Conservation (phyloP, 257 asterid species). For the Anisodus acutangulus region DNA sequence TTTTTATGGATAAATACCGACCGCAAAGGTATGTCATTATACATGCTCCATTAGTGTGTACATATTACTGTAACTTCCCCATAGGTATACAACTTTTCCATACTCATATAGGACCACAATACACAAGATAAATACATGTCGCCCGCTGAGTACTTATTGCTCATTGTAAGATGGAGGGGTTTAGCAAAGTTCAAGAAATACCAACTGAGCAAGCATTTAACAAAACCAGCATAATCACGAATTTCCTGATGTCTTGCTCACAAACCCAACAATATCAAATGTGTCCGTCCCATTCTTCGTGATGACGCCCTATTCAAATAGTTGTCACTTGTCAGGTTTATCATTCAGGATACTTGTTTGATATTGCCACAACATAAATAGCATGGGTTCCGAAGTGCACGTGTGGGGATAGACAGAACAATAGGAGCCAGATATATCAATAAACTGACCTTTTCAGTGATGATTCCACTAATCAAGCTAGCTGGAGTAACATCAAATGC, state of each 20-base stretch:
- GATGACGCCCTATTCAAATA: slow-evolving; percentile 67
- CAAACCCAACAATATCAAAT: slow-evolving; percentile 67
- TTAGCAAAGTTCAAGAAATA: background rate
- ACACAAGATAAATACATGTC: background rate
- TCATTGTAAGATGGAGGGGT: background rate
- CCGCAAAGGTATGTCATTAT: background rate
- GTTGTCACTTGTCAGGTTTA: slow-evolving; percentile 27
- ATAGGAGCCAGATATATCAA: slow-evolving; percentile 34
- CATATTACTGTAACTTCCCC: background rate
- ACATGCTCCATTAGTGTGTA: background rate
- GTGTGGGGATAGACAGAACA: background rate
- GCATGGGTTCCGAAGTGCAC: background rate
- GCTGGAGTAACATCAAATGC: slow-evolving; percentile 99
- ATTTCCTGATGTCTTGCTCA: slow-evolving; percentile 33
- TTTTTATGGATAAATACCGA: background rate
- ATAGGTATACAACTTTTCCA: background rate
- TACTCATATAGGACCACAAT: slow-evolving; percentile 15
- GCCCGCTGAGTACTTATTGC: background rate
- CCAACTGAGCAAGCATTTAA: background rate
- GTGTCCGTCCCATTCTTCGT: slow-evolving; percentile 61
- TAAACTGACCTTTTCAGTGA: slow-evolving; percentile 78
- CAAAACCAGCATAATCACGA: background rate
- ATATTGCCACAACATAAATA: background rate
- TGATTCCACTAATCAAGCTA: slow-evolving; percentile 63
- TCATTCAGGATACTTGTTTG: slow-evolving; percentile 10